Percentiles rank a stretch among this genome's conserved stretches.
phyloP scores from a whole-genome alignment of 306 rosid species.

The Albizia julibrissin region DNA sequence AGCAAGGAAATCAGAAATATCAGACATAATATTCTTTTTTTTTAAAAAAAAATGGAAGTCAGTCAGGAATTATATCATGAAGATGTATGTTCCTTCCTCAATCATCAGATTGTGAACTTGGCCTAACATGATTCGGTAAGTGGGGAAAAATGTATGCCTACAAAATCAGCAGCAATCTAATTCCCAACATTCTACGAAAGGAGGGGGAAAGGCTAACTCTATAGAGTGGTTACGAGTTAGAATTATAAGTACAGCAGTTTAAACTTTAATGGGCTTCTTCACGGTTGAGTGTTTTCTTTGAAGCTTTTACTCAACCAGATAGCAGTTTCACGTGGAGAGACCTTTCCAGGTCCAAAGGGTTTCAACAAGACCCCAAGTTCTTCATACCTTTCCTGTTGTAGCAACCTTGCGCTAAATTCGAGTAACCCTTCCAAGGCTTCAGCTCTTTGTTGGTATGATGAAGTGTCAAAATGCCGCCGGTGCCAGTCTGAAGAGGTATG shows the following conservation, averaged over 20 bases:
- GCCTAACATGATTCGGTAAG: constrained; percentile 23
- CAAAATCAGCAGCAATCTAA: constrained; percentile 44
- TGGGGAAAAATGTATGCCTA: constrained; percentile 30
- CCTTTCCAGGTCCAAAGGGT: constrained; percentile 97
- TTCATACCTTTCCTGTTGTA: constrained; percentile 80
- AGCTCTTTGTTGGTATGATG: constrained; percentile 86
- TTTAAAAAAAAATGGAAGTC: background rate
- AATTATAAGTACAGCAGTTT: constrained; percentile 32
- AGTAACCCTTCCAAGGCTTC: constrained; percentile 98
- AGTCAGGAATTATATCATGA: constrained; percentile 23
- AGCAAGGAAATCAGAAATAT: background rate
- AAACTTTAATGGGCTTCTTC: constrained; percentile 46
- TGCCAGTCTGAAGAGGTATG: constrained; percentile 72
- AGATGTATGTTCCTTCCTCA: constrained; percentile 27
- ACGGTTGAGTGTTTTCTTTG: constrained; percentile 69
- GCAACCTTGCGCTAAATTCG: constrained; percentile 95
- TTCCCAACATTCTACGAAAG: constrained; percentile 29
- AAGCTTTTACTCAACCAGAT: constrained; percentile 98
- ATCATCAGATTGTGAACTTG: constrained; percentile 24
- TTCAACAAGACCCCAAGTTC: constrained; percentile 95
- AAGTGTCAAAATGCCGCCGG: constrained; percentile 69
- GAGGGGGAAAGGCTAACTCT: constrained; percentile 8
- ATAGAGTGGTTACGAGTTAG: constrained; percentile 22
- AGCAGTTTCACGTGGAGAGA: constrained; percentile 98
- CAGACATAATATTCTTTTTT: background rate